A percentile compares a stretch with the other conserved stretches of the same genome.
Conservation (phyloP, 1,284 basidiomycete genomes). For the Ceratobasidium sp. region DNA sequence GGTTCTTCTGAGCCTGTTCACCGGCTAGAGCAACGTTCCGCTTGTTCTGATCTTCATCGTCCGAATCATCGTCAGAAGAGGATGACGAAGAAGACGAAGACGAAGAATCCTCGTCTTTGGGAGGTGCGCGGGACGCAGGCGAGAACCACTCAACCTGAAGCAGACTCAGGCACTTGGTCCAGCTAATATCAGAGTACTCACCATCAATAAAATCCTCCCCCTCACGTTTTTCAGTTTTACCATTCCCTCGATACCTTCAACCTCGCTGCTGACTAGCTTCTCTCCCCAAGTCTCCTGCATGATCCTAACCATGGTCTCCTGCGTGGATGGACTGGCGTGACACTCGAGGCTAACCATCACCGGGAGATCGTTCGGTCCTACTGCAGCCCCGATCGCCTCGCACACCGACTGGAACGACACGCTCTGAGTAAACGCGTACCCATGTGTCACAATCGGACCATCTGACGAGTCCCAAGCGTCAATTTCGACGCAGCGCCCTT, state of each 20-base stretch:
- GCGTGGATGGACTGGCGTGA: slow-evolving; percentile 49
- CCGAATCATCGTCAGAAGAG: slow-evolving; percentile 26
- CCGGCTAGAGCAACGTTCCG: slow-evolving; percentile 26
- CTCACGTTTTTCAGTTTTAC: slow-evolving; percentile 48
- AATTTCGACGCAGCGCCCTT: slow-evolving; percentile 53
- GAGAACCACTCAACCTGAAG: slow-evolving; percentile 41
- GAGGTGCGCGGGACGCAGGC: slow-evolving; percentile 29
- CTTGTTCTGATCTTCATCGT: not conserved
- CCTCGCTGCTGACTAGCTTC: slow-evolving; percentile 45
- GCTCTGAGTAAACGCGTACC: slow-evolving; percentile 39
- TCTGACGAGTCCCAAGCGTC: slow-evolving; percentile 52
- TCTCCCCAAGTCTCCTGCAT: slow-evolving; percentile 51
- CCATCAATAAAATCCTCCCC: slow-evolving; percentile 51
- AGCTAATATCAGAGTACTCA: slow-evolving; percentile 18
- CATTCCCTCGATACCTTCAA: slow-evolving; percentile 44
- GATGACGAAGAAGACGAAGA: slow-evolving; percentile 32
- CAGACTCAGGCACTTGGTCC: not conserved
- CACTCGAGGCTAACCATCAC: slow-evolving; percentile 53
- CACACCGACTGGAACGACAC: slow-evolving; percentile 44
- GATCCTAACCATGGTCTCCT: slow-evolving; percentile 50
- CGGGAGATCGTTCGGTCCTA: slow-evolving; percentile 44
- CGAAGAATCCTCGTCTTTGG: slow-evolving; percentile 11
- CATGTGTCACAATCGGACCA: slow-evolving; percentile 51
- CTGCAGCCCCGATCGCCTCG: slow-evolving; percentile 41
- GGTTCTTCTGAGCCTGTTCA: slow-evolving; percentile 26